Percentiles rank a stretch among this genome's conserved stretches.
Conservation (phyloP, 2,329 filamentous ascomycete species). For the Blumeria hordei region DNA sequence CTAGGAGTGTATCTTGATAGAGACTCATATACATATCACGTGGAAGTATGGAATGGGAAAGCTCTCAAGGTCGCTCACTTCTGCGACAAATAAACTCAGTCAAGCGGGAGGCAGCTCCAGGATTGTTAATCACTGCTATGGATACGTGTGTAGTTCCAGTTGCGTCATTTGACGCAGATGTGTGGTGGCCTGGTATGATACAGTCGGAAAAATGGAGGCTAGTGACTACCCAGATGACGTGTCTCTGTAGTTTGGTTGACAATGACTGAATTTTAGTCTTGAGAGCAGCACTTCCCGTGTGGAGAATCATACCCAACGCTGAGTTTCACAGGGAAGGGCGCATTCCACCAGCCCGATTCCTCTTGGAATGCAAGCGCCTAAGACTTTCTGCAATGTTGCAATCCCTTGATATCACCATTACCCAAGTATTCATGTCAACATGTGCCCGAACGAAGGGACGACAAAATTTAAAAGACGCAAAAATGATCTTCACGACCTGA, state of each 20-base stretch:
- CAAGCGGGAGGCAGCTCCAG: not conserved
- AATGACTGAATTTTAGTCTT: not conserved
- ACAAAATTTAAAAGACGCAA: not conserved
- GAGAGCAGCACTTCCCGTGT: not conserved
- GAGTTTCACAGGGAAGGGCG: not conserved
- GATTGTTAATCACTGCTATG: not conserved
- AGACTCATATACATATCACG: not conserved
- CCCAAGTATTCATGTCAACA: not conserved
- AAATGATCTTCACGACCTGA: not conserved
- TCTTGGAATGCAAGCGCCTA: not conserved
- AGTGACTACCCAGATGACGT: not conserved
- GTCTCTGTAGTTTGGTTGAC: not conserved
- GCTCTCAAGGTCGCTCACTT: not conserved
- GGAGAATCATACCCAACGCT: not conserved
- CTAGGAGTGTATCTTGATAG: not conserved
- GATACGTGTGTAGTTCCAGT: not conserved
- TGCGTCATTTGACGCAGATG: not conserved
- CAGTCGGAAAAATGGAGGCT: not conserved
- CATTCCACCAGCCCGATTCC: not conserved
- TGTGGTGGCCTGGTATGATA: not conserved
- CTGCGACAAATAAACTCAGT: not conserved
- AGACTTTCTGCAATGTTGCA: not conserved
- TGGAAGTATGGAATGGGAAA: not conserved
- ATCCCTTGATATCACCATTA: not conserved
- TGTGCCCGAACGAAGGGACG: not conserved